Conservation (phyloP, 2,329 filamentous ascomycete genomes). For the Hirsutella rhossiliensis region DNA sequence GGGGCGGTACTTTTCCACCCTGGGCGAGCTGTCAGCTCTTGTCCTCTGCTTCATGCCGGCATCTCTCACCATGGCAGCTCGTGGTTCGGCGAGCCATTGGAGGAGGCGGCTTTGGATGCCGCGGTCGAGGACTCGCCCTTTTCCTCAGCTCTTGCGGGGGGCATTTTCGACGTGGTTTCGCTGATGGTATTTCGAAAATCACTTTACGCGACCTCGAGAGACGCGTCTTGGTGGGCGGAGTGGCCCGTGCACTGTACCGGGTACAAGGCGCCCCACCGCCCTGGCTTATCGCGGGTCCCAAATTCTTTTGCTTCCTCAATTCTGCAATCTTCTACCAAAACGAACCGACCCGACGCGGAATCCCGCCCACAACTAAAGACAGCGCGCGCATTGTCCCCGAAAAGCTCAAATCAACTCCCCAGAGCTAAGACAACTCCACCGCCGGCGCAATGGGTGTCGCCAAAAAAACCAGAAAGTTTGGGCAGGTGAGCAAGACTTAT, state of each 20-base stretch:
- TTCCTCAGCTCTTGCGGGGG: conserved; percentile 36
- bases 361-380: too few relatives aligned
- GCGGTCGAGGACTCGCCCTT: conserved; percentile 50
- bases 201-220: conserved; percentile 24
- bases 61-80: conserved; percentile 63
- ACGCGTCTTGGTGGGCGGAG: conserved; percentile 16
- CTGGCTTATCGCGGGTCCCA: too few relatives aligned
- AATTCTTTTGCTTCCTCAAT: too few relatives aligned
- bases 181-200: conserved; percentile 9
- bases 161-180: conserved; percentile 25
- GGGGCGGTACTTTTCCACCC: conserved; percentile 97
- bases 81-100: conserved; percentile 45
- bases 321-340: too few relatives aligned
- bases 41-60: neutral
- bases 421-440: neutral
- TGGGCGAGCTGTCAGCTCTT: conserved; percentile 23
- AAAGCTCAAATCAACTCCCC: too few relatives aligned
- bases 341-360: too few relatives aligned
- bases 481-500: conserved; percentile 33
- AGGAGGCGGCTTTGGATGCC: conserved; percentile 42
- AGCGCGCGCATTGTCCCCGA: too few relatives aligned
- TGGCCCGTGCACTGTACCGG: too few relatives aligned
- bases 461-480: conserved; percentile 91
- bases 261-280: too few relatives aligned
- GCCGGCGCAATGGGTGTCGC: conserved; percentile 60